phyloP scores from a whole-genome alignment of 345 rosid species.

The Euphorbia peplus region DNA sequence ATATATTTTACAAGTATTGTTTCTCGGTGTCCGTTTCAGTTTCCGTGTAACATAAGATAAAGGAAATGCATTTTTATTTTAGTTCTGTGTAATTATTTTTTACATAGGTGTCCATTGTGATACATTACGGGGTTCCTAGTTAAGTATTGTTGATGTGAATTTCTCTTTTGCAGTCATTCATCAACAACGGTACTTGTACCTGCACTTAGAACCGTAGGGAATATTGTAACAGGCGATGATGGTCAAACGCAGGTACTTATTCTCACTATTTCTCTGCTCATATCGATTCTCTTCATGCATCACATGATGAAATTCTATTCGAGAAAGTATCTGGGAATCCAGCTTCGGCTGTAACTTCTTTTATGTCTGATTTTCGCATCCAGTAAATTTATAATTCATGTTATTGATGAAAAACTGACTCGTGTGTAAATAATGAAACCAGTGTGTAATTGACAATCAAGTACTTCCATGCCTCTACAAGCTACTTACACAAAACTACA shows the following conservation, averaged over 20 bases:
- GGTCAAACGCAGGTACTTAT: slow-evolving; percentile 74
- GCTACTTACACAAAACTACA: slow-evolving; percentile 69
- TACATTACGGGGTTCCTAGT: neutral
- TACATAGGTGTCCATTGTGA: too few species aligned
- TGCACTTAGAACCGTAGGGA: slow-evolving; percentile 79
- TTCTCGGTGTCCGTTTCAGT: too few species aligned
- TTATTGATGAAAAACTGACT: neutral
- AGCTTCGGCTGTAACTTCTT: slow-evolving; percentile 14
- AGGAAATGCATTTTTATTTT: too few species aligned
- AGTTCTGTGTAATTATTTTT: too few species aligned
- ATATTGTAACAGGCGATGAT: slow-evolving; percentile 84
- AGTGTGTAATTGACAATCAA: slow-evolving; percentile 72
- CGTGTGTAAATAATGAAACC: slow-evolving; percentile 6
- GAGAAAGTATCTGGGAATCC: neutral
- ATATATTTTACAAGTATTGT: too few species aligned
- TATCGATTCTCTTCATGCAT: neutral
- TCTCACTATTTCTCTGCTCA: neutral
- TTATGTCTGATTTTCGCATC: neutral
- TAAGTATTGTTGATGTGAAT: neutral
- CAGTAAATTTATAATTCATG: neutral
- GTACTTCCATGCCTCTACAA: slow-evolving; percentile 67
- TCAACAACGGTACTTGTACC: slow-evolving; percentile 79
- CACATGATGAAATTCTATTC: neutral
- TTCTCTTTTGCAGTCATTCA: slow-evolving; percentile 53
- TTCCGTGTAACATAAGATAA: too few species aligned